Evolutionary conservation across 176 grass and related monocot genomes (phyloP), one percentile per base, ranked within the genome.

Genomic region (Paspalum vaginatum): DNA sequence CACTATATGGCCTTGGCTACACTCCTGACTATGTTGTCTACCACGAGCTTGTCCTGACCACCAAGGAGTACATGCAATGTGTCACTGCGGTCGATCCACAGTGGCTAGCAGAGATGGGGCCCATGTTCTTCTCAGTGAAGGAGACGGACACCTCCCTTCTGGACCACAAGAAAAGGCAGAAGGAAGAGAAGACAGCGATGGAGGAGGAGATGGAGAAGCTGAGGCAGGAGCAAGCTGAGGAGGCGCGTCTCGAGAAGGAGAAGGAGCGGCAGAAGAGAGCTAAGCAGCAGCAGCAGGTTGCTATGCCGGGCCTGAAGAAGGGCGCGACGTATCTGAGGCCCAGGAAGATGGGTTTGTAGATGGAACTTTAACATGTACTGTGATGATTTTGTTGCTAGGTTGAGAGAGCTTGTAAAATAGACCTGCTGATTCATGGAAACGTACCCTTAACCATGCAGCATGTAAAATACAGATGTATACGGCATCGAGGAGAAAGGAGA

Each of bases 21-120:
- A 91, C 94, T 20, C 94, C 94, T 6, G 94, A 97, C 82, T 83
- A 97, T 8, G 90, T 93, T 0, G 95, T 98, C 49, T 98, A 98
- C 75, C 95, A 98, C 1, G 95, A 99, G 65, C 92, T 99, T 54
- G 85, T 99, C 42, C 92, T 99, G 42, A 95, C 96, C 5, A 90
- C 92, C 22, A 99, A 99, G 72, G 96, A 99, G 79, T 99, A 99
- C 64, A 99, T 99, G 96, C 96, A 99, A 72, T 99, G 96, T 14
- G 96, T 93, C 70, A 99, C 90, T 0, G 92, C 96, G 7, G 96
- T 99, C 0, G 96, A 99, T 65, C 96, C 96, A 0, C 88, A 99
- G 44, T 99, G 96, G 96, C 79, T 99, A 43, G 92, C 96, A 2
- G 96, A 99, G 75, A 66, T 99, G 72, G 96, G 92, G 1, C 96